A percentile compares a stretch with the other conserved stretches of the same genome.
These are phyloP conservation scores for Danielia reshetovae DNA, from an alignment of 805 yeast genomes.

Conservation along the genomic window DNA sequence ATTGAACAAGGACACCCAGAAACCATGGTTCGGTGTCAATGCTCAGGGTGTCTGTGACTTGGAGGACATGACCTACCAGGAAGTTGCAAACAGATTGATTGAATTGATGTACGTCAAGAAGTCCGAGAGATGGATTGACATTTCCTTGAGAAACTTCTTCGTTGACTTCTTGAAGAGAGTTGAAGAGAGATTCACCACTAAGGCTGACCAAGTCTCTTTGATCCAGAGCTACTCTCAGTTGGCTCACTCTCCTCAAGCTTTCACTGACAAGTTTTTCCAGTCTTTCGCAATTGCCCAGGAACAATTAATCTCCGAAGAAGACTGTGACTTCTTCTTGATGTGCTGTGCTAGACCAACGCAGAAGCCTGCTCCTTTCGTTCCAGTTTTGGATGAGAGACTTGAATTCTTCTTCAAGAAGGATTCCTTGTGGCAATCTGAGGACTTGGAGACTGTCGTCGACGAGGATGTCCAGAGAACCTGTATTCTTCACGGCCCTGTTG, in stretches of 20 bases:
- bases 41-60: slow-evolving; percentile 81
- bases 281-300: slow-evolving; percentile 70
- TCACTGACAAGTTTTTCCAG: slow-evolving; percentile 55
- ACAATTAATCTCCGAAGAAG: slow-evolving; percentile 92
- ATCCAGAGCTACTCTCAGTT: slow-evolving; percentile 71
- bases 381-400: slow-evolving; percentile 88
- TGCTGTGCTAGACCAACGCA: slow-evolving; percentile 79
- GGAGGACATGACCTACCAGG: slow-evolving; percentile 92
- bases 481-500: slow-evolving; percentile 97
- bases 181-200: slow-evolving; percentile 87
- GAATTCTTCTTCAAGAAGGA: slow-evolving; percentile 98
- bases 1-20: slow-evolving; percentile 92
- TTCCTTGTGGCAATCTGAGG: slow-evolving; percentile 98
- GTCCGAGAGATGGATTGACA: slow-evolving; percentile 84
- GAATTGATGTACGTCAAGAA: slow-evolving; percentile 83
- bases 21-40: slow-evolving; percentile 93
- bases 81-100: slow-evolving; percentile 81
- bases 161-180: slow-evolving; percentile 89
- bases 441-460: slow-evolving; percentile 90
- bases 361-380: slow-evolving; percentile 98
- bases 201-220: slow-evolving; percentile 53
- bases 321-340: slow-evolving; percentile 86
- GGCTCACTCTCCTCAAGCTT: slow-evolving; percentile 55
- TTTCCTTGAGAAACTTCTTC: slow-evolving; percentile 76
- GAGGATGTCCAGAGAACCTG: slow-evolving; percentile 99